These are phyloP conservation scores for Tolypocladium ovalisporum DNA, from an alignment of 2,329 filamentous ascomycete species.

Conservation along the genomic window DNA sequence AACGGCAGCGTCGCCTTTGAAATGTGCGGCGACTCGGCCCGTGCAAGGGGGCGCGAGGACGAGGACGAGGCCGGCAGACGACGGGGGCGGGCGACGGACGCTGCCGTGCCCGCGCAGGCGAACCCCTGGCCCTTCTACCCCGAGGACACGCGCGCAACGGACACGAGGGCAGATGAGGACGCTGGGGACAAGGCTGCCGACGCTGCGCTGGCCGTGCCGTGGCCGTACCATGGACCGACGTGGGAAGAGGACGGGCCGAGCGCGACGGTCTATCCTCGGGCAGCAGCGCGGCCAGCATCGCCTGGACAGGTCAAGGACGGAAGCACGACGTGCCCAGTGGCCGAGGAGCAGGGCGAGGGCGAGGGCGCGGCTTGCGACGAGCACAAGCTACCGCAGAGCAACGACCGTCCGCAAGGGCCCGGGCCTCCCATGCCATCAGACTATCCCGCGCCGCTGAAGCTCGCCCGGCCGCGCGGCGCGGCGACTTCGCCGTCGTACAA, in stretches of 20 bases:
- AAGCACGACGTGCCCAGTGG: too few species aligned
- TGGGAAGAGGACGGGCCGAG: slow-evolving; percentile 3
- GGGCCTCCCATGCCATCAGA: neutral
- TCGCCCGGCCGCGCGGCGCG: slow-evolving; percentile 10
- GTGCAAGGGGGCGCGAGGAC: slow-evolving; percentile 1
- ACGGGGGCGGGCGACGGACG: neutral
- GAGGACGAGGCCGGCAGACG: slow-evolving; percentile 3
- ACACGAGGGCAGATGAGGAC: neutral
- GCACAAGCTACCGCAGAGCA: neutral
- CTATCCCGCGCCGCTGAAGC: slow-evolving; percentile 17
- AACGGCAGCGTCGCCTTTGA: slow-evolving; percentile 17
- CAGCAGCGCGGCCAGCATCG: neutral
- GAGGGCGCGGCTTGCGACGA: neutral
- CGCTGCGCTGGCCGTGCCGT: slow-evolving; percentile 16
- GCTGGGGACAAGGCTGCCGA: neutral
- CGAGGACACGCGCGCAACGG: slow-evolving; percentile 6
- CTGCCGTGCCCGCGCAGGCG: slow-evolving; percentile 5
- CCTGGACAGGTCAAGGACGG: neutral
- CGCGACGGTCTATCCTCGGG: slow-evolving; percentile 2
- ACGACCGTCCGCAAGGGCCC: neutral
- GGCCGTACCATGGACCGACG: slow-evolving; percentile 20
- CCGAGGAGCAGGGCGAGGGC: neutral
- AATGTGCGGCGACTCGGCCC: slow-evolving; percentile 18
- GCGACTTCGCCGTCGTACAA: slow-evolving; percentile 11
- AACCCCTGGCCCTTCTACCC: slow-evolving; percentile 20